phyloP scores from a whole-genome alignment of 371 early-diverging fungal genomes.

The Fennellomyces sp. region DNA sequence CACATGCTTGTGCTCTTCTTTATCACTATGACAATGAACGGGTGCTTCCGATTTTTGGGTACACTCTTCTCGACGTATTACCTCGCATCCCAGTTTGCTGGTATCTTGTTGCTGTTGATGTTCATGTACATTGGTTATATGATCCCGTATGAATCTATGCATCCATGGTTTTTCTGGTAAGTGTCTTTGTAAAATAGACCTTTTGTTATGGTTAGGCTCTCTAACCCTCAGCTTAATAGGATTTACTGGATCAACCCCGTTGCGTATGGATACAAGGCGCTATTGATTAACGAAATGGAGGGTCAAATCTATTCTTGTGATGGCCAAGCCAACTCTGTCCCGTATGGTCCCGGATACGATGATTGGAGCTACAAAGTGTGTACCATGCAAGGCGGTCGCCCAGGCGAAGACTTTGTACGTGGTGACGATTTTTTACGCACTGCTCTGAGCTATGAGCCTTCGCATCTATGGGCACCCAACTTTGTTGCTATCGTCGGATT shows the following conservation, averaged over 20 bases:
- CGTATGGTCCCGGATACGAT: conserved; percentile 56
- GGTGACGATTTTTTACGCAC: conserved; percentile 69
- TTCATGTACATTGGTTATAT: conserved; percentile 60
- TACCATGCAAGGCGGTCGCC: conserved; percentile 55
- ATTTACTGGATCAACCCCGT: conserved; percentile 76
- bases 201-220: no score
- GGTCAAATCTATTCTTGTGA: conserved; percentile 58
- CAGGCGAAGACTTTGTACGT: conserved; percentile 52
- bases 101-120: conserved; percentile 43
- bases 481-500: conserved; percentile 27
- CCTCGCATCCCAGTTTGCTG: conserved; percentile 47
- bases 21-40: conserved; percentile 40
- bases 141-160: conserved; percentile 21
- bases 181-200: conserved; percentile 3
- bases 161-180: conserved; percentile 61
- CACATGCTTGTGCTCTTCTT: conserved; percentile 41
- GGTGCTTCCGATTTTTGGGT: conserved; percentile 53
- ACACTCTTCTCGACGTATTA: conserved; percentile 43
- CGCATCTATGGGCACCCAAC: conserved; percentile 37
- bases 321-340: conserved; percentile 45
- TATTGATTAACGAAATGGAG: conserved; percentile 74
- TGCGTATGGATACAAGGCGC: conserved; percentile 71
- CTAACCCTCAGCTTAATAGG: no score
- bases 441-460: conserved; percentile 39
- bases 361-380: conserved; percentile 64